Evolutionary conservation across 1,284 basidiomycete species (phyloP).

Genomic region (Cryptococcus sp.): DNA sequence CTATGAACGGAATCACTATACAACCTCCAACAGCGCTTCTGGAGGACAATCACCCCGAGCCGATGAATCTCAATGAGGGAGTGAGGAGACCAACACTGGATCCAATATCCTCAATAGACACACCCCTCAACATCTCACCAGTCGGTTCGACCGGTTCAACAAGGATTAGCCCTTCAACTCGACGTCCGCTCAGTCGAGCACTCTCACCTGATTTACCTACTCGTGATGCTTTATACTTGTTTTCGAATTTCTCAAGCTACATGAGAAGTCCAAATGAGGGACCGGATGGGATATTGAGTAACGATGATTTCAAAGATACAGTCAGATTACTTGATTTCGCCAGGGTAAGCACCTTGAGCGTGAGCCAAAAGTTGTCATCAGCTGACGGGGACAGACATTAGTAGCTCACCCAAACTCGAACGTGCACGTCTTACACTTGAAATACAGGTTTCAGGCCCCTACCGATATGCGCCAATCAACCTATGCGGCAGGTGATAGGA

Average conservation of each 20-base stretch:
- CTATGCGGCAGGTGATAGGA: constrained; percentile 8
- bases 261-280: constrained; percentile 40
- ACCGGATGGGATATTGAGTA: constrained; percentile 21
- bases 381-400: constrained; percentile 7
- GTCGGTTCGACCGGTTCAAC: not conserved
- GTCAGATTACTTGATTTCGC: constrained; percentile 38
- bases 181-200: constrained; percentile 12
- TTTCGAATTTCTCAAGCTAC: constrained; percentile 40
- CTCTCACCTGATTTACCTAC: constrained; percentile 39
- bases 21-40: not conserved
- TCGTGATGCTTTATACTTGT: constrained; percentile 38
- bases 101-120: not conserved
- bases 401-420: constrained; percentile 17
- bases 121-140: not conserved
- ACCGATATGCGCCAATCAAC: not conserved
- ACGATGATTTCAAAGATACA: constrained; percentile 34
- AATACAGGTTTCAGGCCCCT: constrained; percentile 35
- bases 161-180: not conserved
- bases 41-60: not conserved
- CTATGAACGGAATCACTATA: not conserved
- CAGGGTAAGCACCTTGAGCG: constrained; percentile 22
- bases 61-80: not conserved
- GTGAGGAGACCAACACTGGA: not conserved
- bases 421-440: constrained; percentile 37
- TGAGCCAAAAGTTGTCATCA: too few species aligned